Evolutionary conservation across 768 basidiomycete genomes (phyloP).

Genomic region (Mycena haematopus): DNA sequence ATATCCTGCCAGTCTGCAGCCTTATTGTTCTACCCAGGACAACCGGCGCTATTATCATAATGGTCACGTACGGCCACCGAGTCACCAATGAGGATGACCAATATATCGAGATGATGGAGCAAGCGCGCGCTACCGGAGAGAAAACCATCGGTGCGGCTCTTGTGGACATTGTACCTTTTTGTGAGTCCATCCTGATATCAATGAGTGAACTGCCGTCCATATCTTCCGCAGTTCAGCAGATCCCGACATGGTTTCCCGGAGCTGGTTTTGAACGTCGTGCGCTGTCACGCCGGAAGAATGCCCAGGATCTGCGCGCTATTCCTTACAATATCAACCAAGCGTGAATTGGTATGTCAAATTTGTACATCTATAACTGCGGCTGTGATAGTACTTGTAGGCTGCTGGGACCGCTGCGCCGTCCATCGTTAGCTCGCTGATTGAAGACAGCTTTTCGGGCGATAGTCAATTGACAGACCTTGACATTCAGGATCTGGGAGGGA

Average conservation of each 20-base stretch:
- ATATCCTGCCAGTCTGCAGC: not conserved
- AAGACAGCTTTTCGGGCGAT: not conserved
- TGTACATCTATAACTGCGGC: not conserved
- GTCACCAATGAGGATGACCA: not conserved
- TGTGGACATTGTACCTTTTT: not conserved
- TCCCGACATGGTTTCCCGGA: slow-evolving; percentile 1
- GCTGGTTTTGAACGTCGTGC: slow-evolving; percentile 1
- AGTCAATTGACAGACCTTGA: not conserved
- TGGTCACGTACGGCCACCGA: not conserved
- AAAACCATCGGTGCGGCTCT: slow-evolving; percentile 2
- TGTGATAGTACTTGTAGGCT: not conserved
- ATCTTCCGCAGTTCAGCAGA: not conserved
- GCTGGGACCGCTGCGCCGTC: slow-evolving; percentile 3
- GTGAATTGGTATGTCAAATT: not conserved
- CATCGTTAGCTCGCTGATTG: slow-evolving; percentile 1
- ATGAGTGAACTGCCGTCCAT: not conserved
- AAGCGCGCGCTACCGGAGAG: not conserved
- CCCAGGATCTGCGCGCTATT: not conserved
- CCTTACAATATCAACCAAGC: not conserved
- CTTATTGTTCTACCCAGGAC: not conserved
- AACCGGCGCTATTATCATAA: not conserved
- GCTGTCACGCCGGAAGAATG: not conserved
- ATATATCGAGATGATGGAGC: slow-evolving; percentile 1
- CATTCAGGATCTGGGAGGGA: not conserved
- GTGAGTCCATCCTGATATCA: not conserved